phyloP scores from a whole-genome alignment of 495 filamentous ascomycete genomes.

The Acidomyces sp. region DNA sequence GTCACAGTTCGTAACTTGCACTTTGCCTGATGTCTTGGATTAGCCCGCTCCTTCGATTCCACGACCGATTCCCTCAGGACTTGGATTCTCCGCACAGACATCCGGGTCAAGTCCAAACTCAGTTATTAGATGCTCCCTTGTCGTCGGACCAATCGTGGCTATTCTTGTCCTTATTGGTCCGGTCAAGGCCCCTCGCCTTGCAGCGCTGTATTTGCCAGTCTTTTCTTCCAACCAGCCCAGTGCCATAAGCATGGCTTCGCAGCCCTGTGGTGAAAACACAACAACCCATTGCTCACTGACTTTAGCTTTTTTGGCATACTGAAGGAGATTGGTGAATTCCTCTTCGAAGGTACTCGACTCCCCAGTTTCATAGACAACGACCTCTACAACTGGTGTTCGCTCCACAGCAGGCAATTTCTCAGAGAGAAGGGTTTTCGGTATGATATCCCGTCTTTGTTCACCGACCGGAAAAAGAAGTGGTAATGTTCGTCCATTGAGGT shows the following conservation, averaged over 20 bases:
- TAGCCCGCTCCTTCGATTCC: constrained; percentile 24
- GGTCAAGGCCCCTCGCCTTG: constrained; percentile 12
- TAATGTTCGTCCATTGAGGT: constrained; percentile 41
- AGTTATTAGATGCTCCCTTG: constrained; percentile 54
- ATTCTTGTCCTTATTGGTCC: constrained; percentile 29
- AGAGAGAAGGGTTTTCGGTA: constrained; percentile 62
- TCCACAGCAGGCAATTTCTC: constrained; percentile 28
- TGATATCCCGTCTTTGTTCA: constrained; percentile 74
- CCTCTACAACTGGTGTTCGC: constrained; percentile 55
- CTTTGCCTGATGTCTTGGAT: background rate
- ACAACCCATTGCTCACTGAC: constrained; percentile 58
- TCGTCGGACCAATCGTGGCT: constrained; percentile 90
- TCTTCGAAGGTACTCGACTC: constrained; percentile 61
- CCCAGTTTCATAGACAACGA: constrained; percentile 73
- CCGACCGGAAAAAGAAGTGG: constrained; percentile 76
- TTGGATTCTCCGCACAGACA: constrained; percentile 71
- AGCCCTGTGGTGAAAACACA: constrained; percentile 86
- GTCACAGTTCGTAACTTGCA: too few species aligned
- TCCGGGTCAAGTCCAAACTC: constrained; percentile 62
- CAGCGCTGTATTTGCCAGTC: constrained; percentile 33
- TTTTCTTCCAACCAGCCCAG: constrained; percentile 43
- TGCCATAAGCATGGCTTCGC: constrained; percentile 61
- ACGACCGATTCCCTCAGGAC: constrained; percentile 64
- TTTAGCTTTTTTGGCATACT: constrained; percentile 27
- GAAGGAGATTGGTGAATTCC: constrained; percentile 42